phyloP scores from a whole-genome alignment of 306 rosid species.

The Malus fusca region DNA sequence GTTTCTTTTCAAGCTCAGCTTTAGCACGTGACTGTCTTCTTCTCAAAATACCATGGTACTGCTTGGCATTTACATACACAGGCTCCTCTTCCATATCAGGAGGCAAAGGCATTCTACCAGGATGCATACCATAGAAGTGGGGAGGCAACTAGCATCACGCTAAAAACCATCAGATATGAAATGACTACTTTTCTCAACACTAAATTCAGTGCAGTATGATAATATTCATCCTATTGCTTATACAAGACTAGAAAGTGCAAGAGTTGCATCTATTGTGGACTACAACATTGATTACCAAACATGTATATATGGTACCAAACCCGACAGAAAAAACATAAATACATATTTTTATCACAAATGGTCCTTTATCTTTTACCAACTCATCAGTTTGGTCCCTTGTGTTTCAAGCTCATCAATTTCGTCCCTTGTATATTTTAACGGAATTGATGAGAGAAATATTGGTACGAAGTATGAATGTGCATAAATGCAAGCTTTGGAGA shows the following conservation, averaged over 20 bases:
- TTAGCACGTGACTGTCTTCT: slow-evolving; percentile 89
- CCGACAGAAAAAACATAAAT: background rate
- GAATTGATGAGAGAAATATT: background rate
- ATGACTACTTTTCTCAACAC: slow-evolving; percentile 1
- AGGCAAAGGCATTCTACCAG: slow-evolving; percentile 78
- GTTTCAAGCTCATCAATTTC: too few species aligned
- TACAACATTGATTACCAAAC: background rate
- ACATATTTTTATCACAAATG: too few species aligned
- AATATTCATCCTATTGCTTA: background rate
- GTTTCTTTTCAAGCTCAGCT: slow-evolving; percentile 74
- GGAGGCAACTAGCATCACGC: slow-evolving; percentile 45
- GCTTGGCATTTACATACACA: slow-evolving; percentile 89
- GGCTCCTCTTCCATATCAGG: slow-evolving; percentile 88
- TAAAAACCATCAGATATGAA: slow-evolving; percentile 15
- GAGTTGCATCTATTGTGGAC: background rate
- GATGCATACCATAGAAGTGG: slow-evolving; percentile 56
- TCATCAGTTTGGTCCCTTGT: too few species aligned
- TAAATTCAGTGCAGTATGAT: background rate
- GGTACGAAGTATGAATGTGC: background rate
- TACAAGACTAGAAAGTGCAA: background rate
- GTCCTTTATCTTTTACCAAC: too few species aligned
- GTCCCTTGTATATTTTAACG: too few species aligned
- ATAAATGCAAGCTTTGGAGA: background rate
- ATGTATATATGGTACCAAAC: background rate
- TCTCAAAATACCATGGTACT: slow-evolving; percentile 85